Conservation (phyloP, 78 protist species). For the Bodo saltans region DNA sequence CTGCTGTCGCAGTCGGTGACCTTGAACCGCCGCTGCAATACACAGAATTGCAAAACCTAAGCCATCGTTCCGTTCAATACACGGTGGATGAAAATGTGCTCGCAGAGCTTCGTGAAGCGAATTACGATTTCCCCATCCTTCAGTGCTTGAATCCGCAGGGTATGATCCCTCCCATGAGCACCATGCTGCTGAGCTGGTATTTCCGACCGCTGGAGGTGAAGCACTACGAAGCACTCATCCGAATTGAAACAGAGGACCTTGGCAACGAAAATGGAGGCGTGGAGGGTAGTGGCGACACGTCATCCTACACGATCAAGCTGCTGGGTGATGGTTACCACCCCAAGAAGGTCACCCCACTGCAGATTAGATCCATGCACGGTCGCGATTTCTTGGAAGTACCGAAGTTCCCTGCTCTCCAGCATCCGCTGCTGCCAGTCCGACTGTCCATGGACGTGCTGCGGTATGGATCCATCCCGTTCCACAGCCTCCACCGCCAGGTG, state of each 20-base stretch:
- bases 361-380: no score
- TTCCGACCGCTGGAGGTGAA: conserved; percentile 36
- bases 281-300: background rate
- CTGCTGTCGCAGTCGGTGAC: conserved; percentile 14
- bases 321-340: conserved; percentile 9
- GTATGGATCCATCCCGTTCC: background rate
- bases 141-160: conserved; percentile 19
- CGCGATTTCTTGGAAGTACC: background rate
- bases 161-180: background rate
- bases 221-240: background rate
- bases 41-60: background rate
- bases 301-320: background rate
- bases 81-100: background rate
- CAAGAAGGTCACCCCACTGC: background rate
- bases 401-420: background rate
- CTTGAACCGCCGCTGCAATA: conserved; percentile 13
- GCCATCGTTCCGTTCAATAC: background rate
- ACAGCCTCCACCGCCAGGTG: conserved; percentile 4
- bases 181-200: background rate
- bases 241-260: background rate
- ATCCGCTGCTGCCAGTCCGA: background rate
- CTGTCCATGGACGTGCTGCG: conserved; percentile 7
- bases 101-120: background rate
- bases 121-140: conserved; percentile 13
- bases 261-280: background rate